A percentile compares a stretch with the other conserved stretches of the same genome.
These are phyloP conservation scores for Inonotus obliquus DNA, from an alignment of 1,284 basidiomycete species.

Conservation along the genomic window DNA sequence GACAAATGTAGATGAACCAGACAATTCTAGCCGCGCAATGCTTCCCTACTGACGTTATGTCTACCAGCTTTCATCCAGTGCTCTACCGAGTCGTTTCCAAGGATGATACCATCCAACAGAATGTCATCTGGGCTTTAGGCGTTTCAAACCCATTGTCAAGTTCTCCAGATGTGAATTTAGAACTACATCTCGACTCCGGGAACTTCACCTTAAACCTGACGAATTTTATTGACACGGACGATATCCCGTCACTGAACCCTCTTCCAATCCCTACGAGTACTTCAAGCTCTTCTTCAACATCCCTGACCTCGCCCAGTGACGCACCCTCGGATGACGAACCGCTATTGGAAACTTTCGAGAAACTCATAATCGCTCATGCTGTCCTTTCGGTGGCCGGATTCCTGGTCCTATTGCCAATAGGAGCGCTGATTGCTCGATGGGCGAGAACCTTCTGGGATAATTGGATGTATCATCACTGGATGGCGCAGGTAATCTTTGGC, in stretches of 20 bases:
- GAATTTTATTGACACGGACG: constrained; percentile 30
- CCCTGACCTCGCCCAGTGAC: background rate
- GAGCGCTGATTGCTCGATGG: constrained; percentile 57
- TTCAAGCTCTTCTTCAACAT: background rate
- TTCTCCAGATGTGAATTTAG: constrained; percentile 34
- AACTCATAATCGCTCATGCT: constrained; percentile 49
- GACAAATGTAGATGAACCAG: constrained; percentile 31
- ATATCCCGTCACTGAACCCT: constrained; percentile 10
- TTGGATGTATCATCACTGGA: constrained; percentile 58
- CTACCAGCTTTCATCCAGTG: constrained; percentile 27
- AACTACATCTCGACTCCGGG: constrained; percentile 45
- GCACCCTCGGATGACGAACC: background rate
- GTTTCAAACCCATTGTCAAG: constrained; percentile 37
- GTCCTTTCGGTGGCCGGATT: constrained; percentile 51
- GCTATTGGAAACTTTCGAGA: constrained; percentile 27
- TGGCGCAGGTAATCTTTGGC: constrained; percentile 41
- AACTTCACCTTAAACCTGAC: constrained; percentile 40
- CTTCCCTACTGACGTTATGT: constrained; percentile 23
- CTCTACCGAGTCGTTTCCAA: constrained; percentile 26
- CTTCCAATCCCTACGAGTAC: constrained; percentile 12
- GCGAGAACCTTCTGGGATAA: constrained; percentile 47
- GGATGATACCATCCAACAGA: constrained; percentile 30
- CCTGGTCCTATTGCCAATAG: constrained; percentile 54
- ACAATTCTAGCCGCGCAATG: constrained; percentile 23
- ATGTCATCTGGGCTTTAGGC: constrained; percentile 54